These are phyloP conservation scores for Scenedesmus sp. DNA, from an alignment of 163 green algal species.

Conservation along the genomic window DNA sequence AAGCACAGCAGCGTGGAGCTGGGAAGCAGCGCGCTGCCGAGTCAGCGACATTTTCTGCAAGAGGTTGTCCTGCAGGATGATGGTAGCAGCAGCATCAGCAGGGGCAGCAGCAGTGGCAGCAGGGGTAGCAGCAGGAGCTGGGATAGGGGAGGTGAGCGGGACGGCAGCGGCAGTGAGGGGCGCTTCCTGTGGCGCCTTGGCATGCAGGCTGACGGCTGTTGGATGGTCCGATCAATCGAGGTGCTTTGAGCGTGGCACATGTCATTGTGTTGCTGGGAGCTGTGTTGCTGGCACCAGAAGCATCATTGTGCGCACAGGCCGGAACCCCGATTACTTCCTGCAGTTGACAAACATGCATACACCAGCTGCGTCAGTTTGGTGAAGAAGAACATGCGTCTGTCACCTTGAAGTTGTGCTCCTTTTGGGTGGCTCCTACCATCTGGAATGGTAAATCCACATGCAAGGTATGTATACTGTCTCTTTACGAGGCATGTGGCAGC, in stretches of 20 bases:
- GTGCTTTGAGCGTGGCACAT: not conserved
- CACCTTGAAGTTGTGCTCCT: too few species aligned
- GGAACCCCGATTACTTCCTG: too few species aligned
- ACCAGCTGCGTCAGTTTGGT: too few species aligned
- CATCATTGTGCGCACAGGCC: too few species aligned
- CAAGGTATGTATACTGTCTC: too few species aligned
- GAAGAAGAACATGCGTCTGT: too few species aligned
- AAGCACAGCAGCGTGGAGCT: constrained; percentile 46
- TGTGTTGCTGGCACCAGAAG: too few species aligned
- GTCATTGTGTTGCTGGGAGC: too few species aligned
- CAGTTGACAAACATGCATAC: too few species aligned
- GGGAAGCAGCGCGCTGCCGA: constrained; percentile 55
- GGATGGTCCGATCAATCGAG: constrained; percentile 59
- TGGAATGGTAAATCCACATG: too few species aligned
- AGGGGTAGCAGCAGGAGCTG: constrained; percentile 13
- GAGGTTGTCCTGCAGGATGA: constrained; percentile 51
- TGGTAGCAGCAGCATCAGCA: constrained; percentile 13
- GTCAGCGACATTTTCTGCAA: constrained; percentile 57
- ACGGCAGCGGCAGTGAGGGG: not conserved
- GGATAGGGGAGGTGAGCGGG: not conserved
- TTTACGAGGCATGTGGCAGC: too few species aligned
- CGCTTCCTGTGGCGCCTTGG: constrained; percentile 54
- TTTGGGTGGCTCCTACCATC: too few species aligned
- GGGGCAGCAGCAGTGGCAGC: constrained; percentile 18
- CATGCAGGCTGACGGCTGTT: constrained; percentile 61